Conservation (phyloP, 345 rosid genomes). For the Limnanthes douglasii region DNA sequence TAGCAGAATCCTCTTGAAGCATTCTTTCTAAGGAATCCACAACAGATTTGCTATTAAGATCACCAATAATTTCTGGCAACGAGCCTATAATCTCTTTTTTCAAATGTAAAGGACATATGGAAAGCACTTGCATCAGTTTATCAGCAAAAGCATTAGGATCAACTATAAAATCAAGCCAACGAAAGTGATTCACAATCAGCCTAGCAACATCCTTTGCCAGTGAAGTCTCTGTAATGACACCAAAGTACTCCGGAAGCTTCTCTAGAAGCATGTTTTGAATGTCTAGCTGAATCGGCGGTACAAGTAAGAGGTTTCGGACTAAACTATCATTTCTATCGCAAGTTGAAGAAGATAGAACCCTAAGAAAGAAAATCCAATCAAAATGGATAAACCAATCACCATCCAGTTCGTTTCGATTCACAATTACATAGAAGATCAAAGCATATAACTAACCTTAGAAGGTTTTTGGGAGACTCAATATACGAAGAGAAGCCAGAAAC, state of each 20-base stretch:
- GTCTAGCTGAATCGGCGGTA: constrained; percentile 50
- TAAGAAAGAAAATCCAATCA: constrained; percentile 8
- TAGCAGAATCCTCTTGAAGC: constrained; percentile 64
- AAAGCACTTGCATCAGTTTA: constrained; percentile 55
- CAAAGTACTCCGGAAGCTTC: constrained; percentile 69
- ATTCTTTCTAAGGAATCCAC: constrained; percentile 56
- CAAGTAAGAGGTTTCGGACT: constrained; percentile 46
- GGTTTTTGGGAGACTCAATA: constrained; percentile 33
- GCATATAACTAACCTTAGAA: constrained; percentile 27
- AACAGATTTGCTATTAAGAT: constrained; percentile 31
- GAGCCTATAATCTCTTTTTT: constrained; percentile 83
- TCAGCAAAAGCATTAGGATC: constrained; percentile 37
- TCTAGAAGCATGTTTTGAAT: constrained; percentile 50
- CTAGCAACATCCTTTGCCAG: constrained; percentile 60
- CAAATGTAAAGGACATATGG: constrained; percentile 44
- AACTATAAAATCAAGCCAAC: constrained; percentile 69
- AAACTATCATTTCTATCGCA: constrained; percentile 34
- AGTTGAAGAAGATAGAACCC: constrained; percentile 34
- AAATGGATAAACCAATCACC: constrained; percentile 1
- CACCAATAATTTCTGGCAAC: constrained; percentile 72
- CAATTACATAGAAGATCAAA: neutral
- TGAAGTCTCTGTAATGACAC: constrained; percentile 16
- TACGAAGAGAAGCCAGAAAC: constrained; percentile 33
- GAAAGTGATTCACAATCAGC: constrained; percentile 52
- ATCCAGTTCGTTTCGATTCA: neutral